Conservation (phyloP, 441 rosid species). For the Pelargonium myrrhifolium region DNA sequence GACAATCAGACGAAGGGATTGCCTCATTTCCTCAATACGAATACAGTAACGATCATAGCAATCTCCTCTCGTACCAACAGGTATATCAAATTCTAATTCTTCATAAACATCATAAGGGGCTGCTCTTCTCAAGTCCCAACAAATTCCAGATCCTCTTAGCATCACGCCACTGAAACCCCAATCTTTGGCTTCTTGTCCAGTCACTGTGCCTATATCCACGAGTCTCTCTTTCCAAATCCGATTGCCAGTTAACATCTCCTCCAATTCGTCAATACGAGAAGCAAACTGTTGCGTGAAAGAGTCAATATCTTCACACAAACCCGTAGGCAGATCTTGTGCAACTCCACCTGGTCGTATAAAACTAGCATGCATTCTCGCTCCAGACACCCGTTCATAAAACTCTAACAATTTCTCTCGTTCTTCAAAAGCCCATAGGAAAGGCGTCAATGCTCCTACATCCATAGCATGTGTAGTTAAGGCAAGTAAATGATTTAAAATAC, state of each 20-base stretch:
- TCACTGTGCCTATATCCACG: not conserved
- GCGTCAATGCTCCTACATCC: slow-evolving; percentile 1
- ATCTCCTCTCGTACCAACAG: not conserved
- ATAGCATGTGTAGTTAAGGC: slow-evolving; percentile 10
- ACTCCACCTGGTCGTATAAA: slow-evolving; percentile 18
- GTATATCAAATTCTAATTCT: not conserved
- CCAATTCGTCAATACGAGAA: slow-evolving; percentile 16
- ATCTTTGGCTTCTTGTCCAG: not conserved
- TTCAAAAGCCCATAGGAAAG: not conserved
- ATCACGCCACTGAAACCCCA: not conserved
- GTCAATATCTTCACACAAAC: slow-evolving; percentile 17
- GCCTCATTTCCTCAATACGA: not conserved
- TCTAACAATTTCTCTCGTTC: not conserved
- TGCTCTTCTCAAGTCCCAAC: slow-evolving; percentile 1
- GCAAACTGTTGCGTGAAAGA: slow-evolving; percentile 19
- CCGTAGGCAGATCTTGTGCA: slow-evolving; percentile 12
- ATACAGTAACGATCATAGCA: slow-evolving; percentile 3
- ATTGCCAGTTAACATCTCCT: slow-evolving; percentile 13
- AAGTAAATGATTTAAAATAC: slow-evolving; percentile 9
- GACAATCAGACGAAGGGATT: not conserved
- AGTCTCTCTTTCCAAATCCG: not conserved
- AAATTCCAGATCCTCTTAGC: not conserved
- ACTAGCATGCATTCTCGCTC: slow-evolving; percentile 19
- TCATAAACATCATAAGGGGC: not conserved
- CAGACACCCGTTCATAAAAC: slow-evolving; percentile 3